Evolutionary conservation across 225 moss, liverwort and hornwort species (phyloP).

Genomic region (Pseudisothecium myosuroides): DNA sequence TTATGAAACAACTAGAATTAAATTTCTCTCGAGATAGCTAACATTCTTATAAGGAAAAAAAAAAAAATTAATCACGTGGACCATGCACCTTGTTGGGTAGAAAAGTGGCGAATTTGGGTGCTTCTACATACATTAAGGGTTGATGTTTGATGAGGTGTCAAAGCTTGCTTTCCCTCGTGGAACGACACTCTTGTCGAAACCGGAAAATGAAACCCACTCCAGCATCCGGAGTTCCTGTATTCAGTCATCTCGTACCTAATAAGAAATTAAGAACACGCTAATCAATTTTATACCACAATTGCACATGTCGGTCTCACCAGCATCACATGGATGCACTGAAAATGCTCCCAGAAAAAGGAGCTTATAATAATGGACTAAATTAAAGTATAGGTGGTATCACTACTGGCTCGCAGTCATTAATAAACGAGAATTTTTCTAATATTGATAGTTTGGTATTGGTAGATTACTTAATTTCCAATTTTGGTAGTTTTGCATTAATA

Average conservation of each 20-base stretch:
- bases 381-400: not conserved
- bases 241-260: too few species aligned
- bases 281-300: not conserved
- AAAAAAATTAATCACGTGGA: not conserved
- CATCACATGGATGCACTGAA: not conserved
- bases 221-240: too few species aligned
- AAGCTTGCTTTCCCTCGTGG: not conserved
- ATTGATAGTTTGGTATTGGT: not conserved
- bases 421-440: not conserved
- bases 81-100: not conserved
- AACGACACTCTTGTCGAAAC: too few species aligned
- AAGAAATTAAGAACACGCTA: not conserved
- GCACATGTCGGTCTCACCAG: not conserved
- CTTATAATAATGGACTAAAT: not conserved
- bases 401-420: not conserved
- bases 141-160: not conserved
- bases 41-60: not conserved
- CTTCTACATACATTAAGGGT: not conserved
- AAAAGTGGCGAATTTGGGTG: too few species aligned
- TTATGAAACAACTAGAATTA: not conserved
- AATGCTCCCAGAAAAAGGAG: not conserved
- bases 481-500: not conserved
- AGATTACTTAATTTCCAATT: not conserved
- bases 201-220: too few species aligned
- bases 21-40: not conserved